These are phyloP conservation scores for Dictyostelium capitatum DNA, from an alignment of 78 protist genomes.

Conservation along the genomic window DNA sequence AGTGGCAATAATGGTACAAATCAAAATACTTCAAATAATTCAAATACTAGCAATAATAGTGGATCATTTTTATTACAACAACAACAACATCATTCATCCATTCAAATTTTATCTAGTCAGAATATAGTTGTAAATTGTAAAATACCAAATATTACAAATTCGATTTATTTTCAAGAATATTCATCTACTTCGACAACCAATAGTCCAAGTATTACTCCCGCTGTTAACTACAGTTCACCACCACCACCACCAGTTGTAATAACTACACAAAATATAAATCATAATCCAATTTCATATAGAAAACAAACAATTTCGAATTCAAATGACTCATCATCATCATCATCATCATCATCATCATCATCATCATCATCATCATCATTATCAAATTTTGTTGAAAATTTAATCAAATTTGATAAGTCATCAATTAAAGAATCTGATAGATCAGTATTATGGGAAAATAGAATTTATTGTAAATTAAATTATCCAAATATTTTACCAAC, in stretches of 20 bases:
- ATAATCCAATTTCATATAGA: not conserved
- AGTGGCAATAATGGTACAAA: not conserved
- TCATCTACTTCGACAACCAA: not conserved
- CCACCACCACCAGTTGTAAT: not conserved
- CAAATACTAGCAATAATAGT: not conserved
- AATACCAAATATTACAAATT: constrained; percentile 11
- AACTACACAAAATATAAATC: no score
- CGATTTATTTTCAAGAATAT: not conserved
- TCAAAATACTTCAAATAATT: not conserved
- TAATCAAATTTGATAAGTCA: constrained; percentile 11
- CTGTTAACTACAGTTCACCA: not conserved
- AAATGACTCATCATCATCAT: constrained; percentile 34
- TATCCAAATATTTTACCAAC: constrained; percentile 67
- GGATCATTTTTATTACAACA: not conserved
- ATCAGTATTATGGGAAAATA: constrained; percentile 34
- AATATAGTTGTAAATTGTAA: constrained; percentile 7
- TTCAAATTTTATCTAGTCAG: not conserved
- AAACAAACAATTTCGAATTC: constrained; percentile 15
- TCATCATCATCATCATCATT: not conserved
- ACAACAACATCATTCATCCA: not conserved
- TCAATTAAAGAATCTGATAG: not conserved
- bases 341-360: constrained; percentile 12
- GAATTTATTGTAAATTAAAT: constrained; percentile 7
- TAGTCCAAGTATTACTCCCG: no score
- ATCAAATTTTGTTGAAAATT: not conserved